A percentile compares a stretch with the other conserved stretches of the same genome.
phyloP scores from a whole-genome alignment of 179 eudicot species.

The Nepenthes alata region DNA sequence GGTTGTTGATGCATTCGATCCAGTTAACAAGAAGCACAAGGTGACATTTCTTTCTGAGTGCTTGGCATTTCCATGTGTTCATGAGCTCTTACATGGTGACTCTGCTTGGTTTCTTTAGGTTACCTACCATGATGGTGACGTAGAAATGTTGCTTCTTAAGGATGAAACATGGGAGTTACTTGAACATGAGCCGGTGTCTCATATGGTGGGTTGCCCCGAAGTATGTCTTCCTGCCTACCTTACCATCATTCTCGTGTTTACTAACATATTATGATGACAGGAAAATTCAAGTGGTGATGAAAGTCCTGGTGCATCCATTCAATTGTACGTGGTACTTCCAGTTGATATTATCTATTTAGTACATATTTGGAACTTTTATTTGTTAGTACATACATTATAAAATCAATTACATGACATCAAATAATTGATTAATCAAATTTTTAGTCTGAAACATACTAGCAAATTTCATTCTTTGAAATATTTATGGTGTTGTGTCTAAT shows the following conservation, averaged over 20 bases:
- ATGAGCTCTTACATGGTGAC: neutral
- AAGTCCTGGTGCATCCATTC: conserved; percentile 44
- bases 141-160: conserved; percentile 37
- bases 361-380: too few species aligned
- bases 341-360: neutral
- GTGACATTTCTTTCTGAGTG: conserved; percentile 15
- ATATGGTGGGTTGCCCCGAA: conserved; percentile 28
- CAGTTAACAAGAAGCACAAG: conserved; percentile 43
- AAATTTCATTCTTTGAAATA: too few species aligned
- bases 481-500: too few species aligned
- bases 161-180: conserved; percentile 44
- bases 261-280: conserved; percentile 24
- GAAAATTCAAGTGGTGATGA: conserved; percentile 27
- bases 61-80: neutral
- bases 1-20: conserved; percentile 35
- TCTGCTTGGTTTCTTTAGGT: conserved; percentile 22
- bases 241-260: neutral
- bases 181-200: conserved; percentile 12
- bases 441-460: too few species aligned
- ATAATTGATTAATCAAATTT: too few species aligned
- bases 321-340: conserved; percentile 39
- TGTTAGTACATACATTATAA: too few species aligned
- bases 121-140: conserved; percentile 57
- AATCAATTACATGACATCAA: too few species aligned
- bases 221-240: conserved; percentile 1